Base-by-base conservation (phyloP, 2,329 filamentous ascomycete genomes). In the Talaromyces sp. region DNA sequence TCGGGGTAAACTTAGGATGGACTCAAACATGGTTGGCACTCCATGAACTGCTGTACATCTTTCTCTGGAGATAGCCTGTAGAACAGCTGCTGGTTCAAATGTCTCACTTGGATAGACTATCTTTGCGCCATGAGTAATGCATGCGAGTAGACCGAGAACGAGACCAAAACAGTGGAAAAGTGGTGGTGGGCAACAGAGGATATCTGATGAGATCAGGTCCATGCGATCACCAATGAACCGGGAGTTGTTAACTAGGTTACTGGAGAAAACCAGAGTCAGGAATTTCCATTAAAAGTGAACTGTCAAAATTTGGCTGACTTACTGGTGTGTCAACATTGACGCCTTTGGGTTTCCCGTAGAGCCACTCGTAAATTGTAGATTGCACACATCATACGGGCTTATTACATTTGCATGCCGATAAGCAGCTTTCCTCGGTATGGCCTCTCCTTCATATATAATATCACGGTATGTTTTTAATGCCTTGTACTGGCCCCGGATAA, bases 101-200 rank as follows among this genome's bases (percentile, higher is more conserved):
- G 88, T 85, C 68, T 92, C 88, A 65, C 84, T 84, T 0, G 91
- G 90, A 69, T 91, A 91, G 10, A 93, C 85, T 57, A 92, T 87
- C 73, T 88, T 90, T 44, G 85, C 85, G 54, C 90, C 90, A 71
- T 93, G 89, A 0, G 88, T 92, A 58, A 92, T 76, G 51, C 85
- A 82, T 1, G 89, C 87, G 60, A 93, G 82, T 52, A 93, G 81
- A 9, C 90, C 90, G 3, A 92, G 84, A 0, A 93, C 89, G 8
- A 93, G 83, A 1, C 90, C 90, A 70, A 93, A 93, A 78, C 90
- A 93, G 78, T 95, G 91, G 80, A 95, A 95, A 3, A 95, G 81
- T 0, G 91, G 91, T 0, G 91, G 90, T 3, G 90, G 90, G 72
- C 91, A 95, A 78, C 90, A 93, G 11, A 95, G 81, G 8, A 88